Conservation (phyloP, 495 filamentous ascomycete genomes). For the Neurospora sublineolata region DNA sequence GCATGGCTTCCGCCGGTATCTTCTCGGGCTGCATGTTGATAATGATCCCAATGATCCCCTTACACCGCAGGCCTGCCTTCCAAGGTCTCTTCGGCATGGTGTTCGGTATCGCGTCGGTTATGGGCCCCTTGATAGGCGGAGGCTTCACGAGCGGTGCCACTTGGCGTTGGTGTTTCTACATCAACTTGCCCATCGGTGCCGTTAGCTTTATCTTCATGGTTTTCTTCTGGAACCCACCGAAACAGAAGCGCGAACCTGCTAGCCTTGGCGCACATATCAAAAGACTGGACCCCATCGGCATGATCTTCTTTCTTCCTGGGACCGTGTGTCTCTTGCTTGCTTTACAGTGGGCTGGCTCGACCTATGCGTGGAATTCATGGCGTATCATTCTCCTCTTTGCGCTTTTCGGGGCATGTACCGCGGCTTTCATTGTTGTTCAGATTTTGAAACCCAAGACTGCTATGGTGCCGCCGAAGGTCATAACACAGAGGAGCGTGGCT, state of each 20-base stretch:
- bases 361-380: constrained; percentile 54
- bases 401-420: constrained; percentile 49
- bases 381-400: constrained; percentile 61
- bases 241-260: constrained; percentile 22
- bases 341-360: constrained; percentile 75
- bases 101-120: constrained; percentile 39
- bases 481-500: constrained; percentile 64
- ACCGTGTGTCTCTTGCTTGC: constrained; percentile 65
- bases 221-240: constrained; percentile 36
- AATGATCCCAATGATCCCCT: constrained; percentile 44
- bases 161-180: constrained; percentile 54
- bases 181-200: constrained; percentile 52
- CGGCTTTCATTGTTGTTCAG: constrained; percentile 55
- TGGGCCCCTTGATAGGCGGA: constrained; percentile 39
- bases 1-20: constrained; percentile 43
- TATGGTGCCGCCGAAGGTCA: constrained; percentile 61
- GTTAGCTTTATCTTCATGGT: constrained; percentile 35
- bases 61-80: constrained; percentile 43
- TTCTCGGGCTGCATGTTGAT: constrained; percentile 45
- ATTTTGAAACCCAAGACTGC: constrained; percentile 57
- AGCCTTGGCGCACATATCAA: constrained; percentile 30
- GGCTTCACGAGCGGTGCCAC: constrained; percentile 35
- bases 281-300: constrained; percentile 60
- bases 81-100: constrained; percentile 45
- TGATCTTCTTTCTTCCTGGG: constrained; percentile 57